These are phyloP conservation scores for Melocanna baccifera DNA, from an alignment of 176 grass and related monocot species.

Conservation along the genomic window DNA sequence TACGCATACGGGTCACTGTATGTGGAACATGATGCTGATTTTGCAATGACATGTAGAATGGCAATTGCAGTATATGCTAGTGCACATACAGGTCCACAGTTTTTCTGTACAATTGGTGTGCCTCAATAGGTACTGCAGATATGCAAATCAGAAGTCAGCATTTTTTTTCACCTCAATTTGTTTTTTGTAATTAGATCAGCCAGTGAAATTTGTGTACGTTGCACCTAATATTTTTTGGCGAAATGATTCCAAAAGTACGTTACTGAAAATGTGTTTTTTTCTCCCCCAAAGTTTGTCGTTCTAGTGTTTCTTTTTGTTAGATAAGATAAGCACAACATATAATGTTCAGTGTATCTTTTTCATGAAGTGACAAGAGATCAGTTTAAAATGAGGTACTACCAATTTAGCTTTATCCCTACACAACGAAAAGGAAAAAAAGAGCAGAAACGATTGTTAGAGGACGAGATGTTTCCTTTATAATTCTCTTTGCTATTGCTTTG, in stretches of 20 bases:
- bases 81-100: background rate
- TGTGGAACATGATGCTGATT: background rate
- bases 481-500: background rate
- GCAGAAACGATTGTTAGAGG: slow-evolving; percentile 10
- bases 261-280: background rate
- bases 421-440: slow-evolving; percentile 12
- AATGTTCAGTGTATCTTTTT: slow-evolving; percentile 27
- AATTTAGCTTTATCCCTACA: slow-evolving; percentile 41
- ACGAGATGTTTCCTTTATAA: background rate
- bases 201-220: background rate
- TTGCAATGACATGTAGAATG: background rate
- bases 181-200: background rate
- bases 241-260: background rate
- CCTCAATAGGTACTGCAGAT: background rate
- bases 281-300: background rate
- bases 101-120: background rate
- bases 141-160: background rate
- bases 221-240: background rate
- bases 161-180: background rate
- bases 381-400: slow-evolving; percentile 3
- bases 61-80: background rate
- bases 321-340: slow-evolving; percentile 4
- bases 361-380: slow-evolving; percentile 15
- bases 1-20: background rate
- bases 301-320: background rate